Evolutionary conservation across 345 rosid genomes (phyloP).

Genomic region (Syzygium jambos): DNA sequence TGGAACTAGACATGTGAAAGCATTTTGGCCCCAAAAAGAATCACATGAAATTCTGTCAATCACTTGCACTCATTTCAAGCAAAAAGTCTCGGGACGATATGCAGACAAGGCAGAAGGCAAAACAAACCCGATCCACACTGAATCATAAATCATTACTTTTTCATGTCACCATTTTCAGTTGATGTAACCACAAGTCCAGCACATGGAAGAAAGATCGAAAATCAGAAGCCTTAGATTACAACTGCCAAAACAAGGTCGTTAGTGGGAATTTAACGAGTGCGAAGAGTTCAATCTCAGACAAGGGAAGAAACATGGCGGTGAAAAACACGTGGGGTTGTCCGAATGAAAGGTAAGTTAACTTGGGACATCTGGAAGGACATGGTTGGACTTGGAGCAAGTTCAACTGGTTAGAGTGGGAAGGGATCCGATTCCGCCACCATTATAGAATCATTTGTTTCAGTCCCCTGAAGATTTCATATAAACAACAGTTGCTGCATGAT

Average conservation of each 20-base stretch:
- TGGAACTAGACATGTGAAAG: background rate
- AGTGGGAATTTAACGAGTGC: background rate
- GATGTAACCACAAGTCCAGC: background rate
- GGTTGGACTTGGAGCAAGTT: background rate
- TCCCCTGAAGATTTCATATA: background rate
- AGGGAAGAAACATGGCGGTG: background rate
- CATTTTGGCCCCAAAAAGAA: background rate
- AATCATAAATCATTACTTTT: background rate
- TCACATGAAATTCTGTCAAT: background rate
- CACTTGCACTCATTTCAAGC: background rate
- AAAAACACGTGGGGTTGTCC: background rate
- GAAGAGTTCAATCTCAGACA: background rate
- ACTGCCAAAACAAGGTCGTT: background rate
- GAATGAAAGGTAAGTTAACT: background rate
- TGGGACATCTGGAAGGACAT: background rate
- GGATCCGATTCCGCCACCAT: background rate
- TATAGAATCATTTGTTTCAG: background rate
- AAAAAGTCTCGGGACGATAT: background rate
- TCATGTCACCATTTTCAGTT: background rate
- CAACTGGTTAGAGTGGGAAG: background rate
- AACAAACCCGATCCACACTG: background rate
- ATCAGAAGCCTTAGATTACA: background rate
- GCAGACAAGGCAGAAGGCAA: background rate
- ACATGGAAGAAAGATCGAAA: background rate
- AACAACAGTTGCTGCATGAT: background rate